These are phyloP conservation scores for Cryoendolithus antarcticus DNA, from an alignment of 2,329 filamentous ascomycete species.

Conservation along the genomic window DNA sequence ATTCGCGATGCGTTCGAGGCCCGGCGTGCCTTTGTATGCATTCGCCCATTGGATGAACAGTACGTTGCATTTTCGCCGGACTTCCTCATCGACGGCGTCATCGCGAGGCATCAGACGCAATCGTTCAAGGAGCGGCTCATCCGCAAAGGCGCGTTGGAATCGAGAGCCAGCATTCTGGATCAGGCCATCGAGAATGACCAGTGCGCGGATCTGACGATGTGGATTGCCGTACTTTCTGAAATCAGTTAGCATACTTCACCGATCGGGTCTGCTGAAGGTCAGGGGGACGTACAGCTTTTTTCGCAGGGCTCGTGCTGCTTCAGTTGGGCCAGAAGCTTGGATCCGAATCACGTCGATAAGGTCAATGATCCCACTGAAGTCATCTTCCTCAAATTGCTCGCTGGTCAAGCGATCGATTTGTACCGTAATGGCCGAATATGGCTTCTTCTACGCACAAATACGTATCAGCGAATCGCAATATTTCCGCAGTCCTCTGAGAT, in stretches of 20 bases:
- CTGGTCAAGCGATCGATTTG: slow-evolving; percentile 82
- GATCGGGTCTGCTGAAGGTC: neutral
- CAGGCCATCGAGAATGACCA: slow-evolving; percentile 80
- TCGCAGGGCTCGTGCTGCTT: slow-evolving; percentile 81
- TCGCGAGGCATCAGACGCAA: slow-evolving; percentile 79
- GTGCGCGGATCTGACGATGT: slow-evolving; percentile 81
- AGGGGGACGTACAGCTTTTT: slow-evolving; percentile 65
- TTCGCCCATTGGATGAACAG: slow-evolving; percentile 78
- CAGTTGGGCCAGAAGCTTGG: slow-evolving; percentile 71
- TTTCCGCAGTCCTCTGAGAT: no score
- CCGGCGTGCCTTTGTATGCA: slow-evolving; percentile 68
- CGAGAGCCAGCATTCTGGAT: slow-evolving; percentile 86
- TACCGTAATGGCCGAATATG: slow-evolving; percentile 87
- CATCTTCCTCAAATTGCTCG: slow-evolving; percentile 81
- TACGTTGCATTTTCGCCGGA: slow-evolving; percentile 77
- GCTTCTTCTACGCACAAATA: slow-evolving; percentile 49
- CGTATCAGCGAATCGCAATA: no score
- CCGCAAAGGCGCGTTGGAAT: slow-evolving; percentile 77
- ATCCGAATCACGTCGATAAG: slow-evolving; percentile 89
- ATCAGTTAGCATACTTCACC: neutral
- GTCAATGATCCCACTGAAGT: slow-evolving; percentile 82
- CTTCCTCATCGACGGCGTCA: slow-evolving; percentile 67
- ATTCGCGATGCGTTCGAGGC: slow-evolving; percentile 65
- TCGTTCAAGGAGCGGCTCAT: slow-evolving; percentile 84
- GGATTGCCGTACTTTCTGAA: slow-evolving; percentile 78